Evolutionary conservation across 805 yeast species (phyloP).

Genomic region (Kuraishia molischiana): DNA sequence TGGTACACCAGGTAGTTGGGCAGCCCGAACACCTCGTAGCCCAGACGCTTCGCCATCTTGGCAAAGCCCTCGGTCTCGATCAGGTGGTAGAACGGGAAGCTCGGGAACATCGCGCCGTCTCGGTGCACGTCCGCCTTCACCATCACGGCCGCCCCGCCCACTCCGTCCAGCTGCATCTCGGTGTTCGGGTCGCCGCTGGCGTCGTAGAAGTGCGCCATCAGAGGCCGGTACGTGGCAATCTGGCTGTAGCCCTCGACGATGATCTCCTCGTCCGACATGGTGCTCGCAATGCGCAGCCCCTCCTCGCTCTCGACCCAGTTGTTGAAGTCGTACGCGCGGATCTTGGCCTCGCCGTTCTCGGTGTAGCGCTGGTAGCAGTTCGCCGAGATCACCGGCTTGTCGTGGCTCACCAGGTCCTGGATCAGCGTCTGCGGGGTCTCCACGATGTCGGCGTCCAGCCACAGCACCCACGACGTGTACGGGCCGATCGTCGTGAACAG

Average conservation of each 20-base stretch:
- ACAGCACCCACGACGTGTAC: conserved; percentile 86
- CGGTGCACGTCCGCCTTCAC: conserved; percentile 97
- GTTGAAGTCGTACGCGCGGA: conserved; percentile 90
- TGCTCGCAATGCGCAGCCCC: conserved; percentile 65
- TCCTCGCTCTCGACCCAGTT: conserved; percentile 88
- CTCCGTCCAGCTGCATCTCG: conserved; percentile 89
- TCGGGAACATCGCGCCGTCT: conserved; percentile 99
- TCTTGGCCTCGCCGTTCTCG: conserved; percentile 37
- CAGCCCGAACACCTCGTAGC: conserved; percentile 84
- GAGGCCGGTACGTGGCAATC: conserved; percentile 85
- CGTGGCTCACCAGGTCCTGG: conserved; percentile 79
- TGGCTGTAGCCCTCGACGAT: conserved; percentile 92
- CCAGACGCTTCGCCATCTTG: conserved; percentile 93
- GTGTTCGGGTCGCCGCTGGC: conserved; percentile 48
- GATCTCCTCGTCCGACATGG: conserved; percentile 79
- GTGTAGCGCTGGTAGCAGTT: conserved; percentile 85
- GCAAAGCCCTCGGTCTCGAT: conserved; percentile 98
- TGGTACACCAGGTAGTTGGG: conserved; percentile 94
- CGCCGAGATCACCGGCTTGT: conserved; percentile 84
- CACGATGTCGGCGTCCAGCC: conserved; percentile 93
- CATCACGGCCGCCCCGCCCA: conserved; percentile 93
- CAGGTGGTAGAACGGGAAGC: conserved; percentile 93
- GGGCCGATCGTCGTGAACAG: conserved; percentile 85
- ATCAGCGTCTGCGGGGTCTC: conserved; percentile 79
- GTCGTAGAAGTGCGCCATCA: conserved; percentile 86